A percentile compares a stretch with the other conserved stretches of the same genome.
Conservation (phyloP, 2,329 filamentous ascomycete species). For the Gyromitra esculenta region DNA sequence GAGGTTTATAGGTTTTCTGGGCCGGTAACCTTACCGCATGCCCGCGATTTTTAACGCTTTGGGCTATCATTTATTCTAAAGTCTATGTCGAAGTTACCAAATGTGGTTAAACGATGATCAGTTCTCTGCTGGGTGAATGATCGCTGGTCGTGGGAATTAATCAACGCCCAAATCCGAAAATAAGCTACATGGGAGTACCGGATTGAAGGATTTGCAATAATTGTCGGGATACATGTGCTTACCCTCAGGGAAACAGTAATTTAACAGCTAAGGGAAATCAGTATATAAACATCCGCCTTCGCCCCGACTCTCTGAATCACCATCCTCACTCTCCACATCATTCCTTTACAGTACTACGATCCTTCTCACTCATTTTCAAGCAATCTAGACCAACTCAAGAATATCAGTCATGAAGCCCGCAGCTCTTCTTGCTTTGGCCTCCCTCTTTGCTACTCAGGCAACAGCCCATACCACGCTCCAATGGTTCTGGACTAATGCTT, state of each 20-base stretch:
- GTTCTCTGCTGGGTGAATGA: not conserved
- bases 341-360: slow-evolving; percentile 3
- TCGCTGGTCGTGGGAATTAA: slow-evolving; percentile 4
- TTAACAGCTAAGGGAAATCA: slow-evolving; percentile 13
- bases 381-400: not conserved
- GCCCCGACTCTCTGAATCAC: not conserved
- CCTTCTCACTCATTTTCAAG: slow-evolving; percentile 11
- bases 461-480: slow-evolving; percentile 50
- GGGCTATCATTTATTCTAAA: slow-evolving; percentile 10
- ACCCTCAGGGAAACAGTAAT: not conserved
- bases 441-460: slow-evolving; percentile 44
- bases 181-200: slow-evolving; percentile 22
- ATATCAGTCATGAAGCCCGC: slow-evolving; percentile 39
- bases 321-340: slow-evolving; percentile 13
- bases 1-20: slow-evolving; percentile 6
- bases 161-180: not conserved
- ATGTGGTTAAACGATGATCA: not conserved
- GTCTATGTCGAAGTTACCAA: slow-evolving; percentile 6
- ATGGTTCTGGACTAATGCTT: slow-evolving; percentile 48
- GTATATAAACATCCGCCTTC: slow-evolving; percentile 33
- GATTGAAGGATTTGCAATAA: slow-evolving; percentile 1
- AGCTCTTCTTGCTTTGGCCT: slow-evolving; percentile 39
- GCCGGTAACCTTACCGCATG: slow-evolving; percentile 17
- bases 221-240: not conserved
- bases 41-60: slow-evolving; percentile 6